Evolutionary conservation across 1,284 basidiomycete genomes (phyloP).

Genomic region (Trichosporon faecale): DNA sequence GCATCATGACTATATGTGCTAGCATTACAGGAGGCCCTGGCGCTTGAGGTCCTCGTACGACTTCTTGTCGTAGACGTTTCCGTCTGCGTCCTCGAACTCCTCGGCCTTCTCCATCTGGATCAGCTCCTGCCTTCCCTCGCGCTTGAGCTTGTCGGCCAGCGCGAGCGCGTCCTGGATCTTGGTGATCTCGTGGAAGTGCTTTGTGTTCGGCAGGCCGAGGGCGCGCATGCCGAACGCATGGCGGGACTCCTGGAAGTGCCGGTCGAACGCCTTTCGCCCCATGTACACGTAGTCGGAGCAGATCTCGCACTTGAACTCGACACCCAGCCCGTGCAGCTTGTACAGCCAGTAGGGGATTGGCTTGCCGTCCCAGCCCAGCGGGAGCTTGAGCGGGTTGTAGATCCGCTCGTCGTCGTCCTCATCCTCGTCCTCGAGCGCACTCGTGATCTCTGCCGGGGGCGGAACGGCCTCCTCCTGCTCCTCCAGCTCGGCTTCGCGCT

Average conservation of each 20-base stretch:
- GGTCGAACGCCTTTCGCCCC: constrained; percentile 60
- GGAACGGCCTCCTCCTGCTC: constrained; percentile 66
- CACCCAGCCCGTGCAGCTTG: constrained; percentile 94
- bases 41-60: constrained; percentile 51
- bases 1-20: background rate
- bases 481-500: constrained; percentile 92
- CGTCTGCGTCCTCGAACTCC: constrained; percentile 93
- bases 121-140: constrained; percentile 85
- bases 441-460: constrained; percentile 53
- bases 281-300: constrained; percentile 94
- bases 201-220: constrained; percentile 92
- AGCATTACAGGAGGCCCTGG: constrained; percentile 38
- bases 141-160: constrained; percentile 90
- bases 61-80: constrained; percentile 65
- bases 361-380: constrained; percentile 96
- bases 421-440: constrained; percentile 59
- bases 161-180: constrained; percentile 93
- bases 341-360: constrained; percentile 99
- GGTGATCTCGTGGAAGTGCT: constrained; percentile 98
- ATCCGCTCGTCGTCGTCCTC: constrained; percentile 92
- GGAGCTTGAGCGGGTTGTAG: constrained; percentile 96
- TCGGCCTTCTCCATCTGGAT: constrained; percentile 90
- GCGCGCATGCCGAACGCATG: constrained; percentile 99
- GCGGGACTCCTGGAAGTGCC: constrained; percentile 70
- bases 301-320: constrained; percentile 97